Conservation (phyloP, 2,329 filamentous ascomycete species). For the Fusarium nelsonii region DNA sequence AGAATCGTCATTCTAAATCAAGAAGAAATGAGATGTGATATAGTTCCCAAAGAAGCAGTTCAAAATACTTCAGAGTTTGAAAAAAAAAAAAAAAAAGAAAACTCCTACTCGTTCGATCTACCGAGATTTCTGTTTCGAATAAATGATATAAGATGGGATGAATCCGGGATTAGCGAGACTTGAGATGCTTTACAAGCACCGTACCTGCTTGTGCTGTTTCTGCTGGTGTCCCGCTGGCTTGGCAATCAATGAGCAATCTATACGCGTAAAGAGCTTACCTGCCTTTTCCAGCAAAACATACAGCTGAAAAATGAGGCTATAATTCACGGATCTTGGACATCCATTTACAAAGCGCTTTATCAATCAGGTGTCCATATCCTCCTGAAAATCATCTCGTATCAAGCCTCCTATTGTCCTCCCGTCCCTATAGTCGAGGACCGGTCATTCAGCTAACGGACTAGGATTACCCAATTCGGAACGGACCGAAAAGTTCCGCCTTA, state of each 20-base stretch:
- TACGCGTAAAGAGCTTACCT: background rate
- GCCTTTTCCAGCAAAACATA: background rate
- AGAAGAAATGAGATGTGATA: background rate
- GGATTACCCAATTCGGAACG: constrained; percentile 14
- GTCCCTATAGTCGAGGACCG: background rate
- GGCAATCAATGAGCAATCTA: background rate
- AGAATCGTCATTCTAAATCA: background rate
- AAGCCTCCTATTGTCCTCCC: background rate
- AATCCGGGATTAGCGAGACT: background rate
- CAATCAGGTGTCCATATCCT: background rate
- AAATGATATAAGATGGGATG: background rate
- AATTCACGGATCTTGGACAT: background rate
- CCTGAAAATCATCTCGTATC: background rate
- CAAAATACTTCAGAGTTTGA: background rate
- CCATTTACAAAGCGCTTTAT: background rate
- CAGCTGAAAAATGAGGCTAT: background rate
- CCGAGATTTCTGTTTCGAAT: background rate
- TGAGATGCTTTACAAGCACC: background rate
- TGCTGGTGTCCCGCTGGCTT: background rate
- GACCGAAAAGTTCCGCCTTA: constrained; percentile 9
- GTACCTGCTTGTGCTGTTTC: background rate
- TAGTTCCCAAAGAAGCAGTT: background rate
- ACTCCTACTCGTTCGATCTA: background rate
- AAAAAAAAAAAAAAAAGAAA: background rate
- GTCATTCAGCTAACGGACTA: background rate